Percentiles rank a stretch among this genome's conserved stretches.
phyloP scores from a whole-genome alignment of 2,329 filamentous ascomycete species.

The Cladophialophora immunda region DNA sequence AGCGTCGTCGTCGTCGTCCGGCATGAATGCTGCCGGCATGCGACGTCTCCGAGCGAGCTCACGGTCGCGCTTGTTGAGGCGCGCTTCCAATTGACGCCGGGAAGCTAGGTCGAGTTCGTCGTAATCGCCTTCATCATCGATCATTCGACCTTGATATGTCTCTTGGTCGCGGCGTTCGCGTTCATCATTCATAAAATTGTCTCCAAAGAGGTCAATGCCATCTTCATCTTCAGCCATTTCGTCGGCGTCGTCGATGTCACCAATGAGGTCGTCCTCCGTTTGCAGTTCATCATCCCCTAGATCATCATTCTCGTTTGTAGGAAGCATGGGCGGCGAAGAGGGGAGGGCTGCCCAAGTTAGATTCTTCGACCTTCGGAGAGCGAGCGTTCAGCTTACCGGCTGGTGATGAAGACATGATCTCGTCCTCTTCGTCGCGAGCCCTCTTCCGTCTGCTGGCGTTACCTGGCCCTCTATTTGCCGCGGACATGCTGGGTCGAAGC shows the following conservation, averaged over 20 bases:
- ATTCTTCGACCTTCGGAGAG: neutral
- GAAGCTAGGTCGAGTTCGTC: conserved; percentile 67
- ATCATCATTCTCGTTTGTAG: conserved; percentile 51
- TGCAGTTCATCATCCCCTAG: conserved; percentile 56
- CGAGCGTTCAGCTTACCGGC: conserved; percentile 53
- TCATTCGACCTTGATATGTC: conserved; percentile 65
- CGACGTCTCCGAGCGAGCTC: conserved; percentile 66
- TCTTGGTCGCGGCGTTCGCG: conserved; percentile 57
- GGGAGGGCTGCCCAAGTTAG: conserved; percentile 51
- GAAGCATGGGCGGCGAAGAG: conserved; percentile 69
- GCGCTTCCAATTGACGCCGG: conserved; percentile 68
- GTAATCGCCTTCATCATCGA: conserved; percentile 72
- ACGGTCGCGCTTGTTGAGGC: conserved; percentile 68
- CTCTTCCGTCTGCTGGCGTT: conserved; percentile 67
- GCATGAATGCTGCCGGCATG: conserved; percentile 70
- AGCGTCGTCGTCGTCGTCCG: conserved; percentile 82
- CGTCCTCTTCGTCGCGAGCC: conserved; percentile 71
- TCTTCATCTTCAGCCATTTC: conserved; percentile 75
- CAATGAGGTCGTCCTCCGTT: conserved; percentile 65
- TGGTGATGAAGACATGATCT: conserved; percentile 64
- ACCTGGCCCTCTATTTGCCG: conserved; percentile 77
- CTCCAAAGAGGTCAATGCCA: conserved; percentile 73
- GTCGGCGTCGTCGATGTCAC: conserved; percentile 72
- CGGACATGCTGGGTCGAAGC: conserved; percentile 79
- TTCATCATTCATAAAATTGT: conserved; percentile 72